phyloP scores from a whole-genome alignment of 805 yeast species.

The Wickerhamiella hasegawae region DNA sequence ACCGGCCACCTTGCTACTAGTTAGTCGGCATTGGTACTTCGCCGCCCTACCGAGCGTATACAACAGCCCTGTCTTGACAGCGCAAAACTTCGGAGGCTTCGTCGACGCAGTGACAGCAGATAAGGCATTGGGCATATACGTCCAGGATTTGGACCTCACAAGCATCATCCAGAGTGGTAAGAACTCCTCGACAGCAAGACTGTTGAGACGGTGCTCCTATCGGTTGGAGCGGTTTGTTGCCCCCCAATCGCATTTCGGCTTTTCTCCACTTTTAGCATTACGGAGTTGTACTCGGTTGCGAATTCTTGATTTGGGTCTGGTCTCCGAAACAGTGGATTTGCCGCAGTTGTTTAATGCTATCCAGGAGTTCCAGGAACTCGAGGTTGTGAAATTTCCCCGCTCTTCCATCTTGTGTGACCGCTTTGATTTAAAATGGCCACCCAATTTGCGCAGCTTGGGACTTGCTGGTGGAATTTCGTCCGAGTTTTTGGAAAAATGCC shows the following conservation, averaged over 20 bases:
- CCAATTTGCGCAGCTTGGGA: slow-evolving; percentile 49
- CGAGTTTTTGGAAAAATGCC: slow-evolving; percentile 50
- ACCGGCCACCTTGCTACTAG: slow-evolving; percentile 32
- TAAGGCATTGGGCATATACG: slow-evolving; percentile 36
- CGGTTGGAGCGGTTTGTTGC: slow-evolving; percentile 60
- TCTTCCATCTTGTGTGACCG: slow-evolving; percentile 55
- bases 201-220: slow-evolving; percentile 60
- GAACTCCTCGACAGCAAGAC: slow-evolving; percentile 73
- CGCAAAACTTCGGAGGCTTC: slow-evolving; percentile 55
- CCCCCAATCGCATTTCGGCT: slow-evolving; percentile 90
- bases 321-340: slow-evolving; percentile 78
- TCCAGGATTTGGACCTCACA: slow-evolving; percentile 55
- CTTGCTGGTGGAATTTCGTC: slow-evolving; percentile 84
- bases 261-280: slow-evolving; percentile 72
- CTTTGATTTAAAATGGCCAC: slow-evolving; percentile 60
- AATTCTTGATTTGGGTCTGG: slow-evolving; percentile 64
- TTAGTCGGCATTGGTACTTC: slow-evolving; percentile 45
- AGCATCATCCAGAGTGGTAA: slow-evolving; percentile 79
- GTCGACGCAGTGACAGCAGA: slow-evolving; percentile 44
- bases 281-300: slow-evolving; percentile 49
- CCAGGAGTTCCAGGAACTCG: slow-evolving; percentile 40
- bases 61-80: slow-evolving; percentile 40
- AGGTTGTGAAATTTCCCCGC: slow-evolving; percentile 74
- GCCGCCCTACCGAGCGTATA: slow-evolving; percentile 54
- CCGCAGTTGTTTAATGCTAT: slow-evolving; percentile 67